A percentile compares a stretch with the other conserved stretches of the same genome.
Conservation (phyloP, 1,284 basidiomycete species). For the Puccinia hordei region DNA sequence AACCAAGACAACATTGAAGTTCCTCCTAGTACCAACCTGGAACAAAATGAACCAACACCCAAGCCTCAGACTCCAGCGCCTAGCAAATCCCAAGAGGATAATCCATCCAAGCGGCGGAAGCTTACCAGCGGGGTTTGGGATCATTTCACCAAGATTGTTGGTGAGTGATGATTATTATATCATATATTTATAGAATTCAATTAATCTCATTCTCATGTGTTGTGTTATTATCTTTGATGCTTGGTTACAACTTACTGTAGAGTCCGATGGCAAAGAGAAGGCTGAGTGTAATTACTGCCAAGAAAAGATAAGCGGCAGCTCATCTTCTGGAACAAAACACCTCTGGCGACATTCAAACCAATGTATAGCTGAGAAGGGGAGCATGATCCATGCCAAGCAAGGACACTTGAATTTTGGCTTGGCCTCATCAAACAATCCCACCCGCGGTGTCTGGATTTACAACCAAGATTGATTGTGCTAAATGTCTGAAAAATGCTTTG, state of each 20-base stretch:
- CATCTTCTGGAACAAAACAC: not conserved
- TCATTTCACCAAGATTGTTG: not conserved
- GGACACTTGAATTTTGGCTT: not conserved
- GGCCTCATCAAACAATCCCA: not conserved
- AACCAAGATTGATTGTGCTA: not conserved
- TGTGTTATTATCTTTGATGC: too few species aligned
- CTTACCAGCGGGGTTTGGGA: not conserved
- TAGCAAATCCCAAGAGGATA: not conserved
- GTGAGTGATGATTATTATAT: not conserved
- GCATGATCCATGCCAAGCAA: not conserved
- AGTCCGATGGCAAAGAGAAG: not conserved
- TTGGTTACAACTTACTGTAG: not conserved
- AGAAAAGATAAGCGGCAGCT: not conserved
- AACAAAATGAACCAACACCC: not conserved
- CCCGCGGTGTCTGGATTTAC: not conserved
- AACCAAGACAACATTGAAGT: not conserved
- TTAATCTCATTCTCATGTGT: not conserved
- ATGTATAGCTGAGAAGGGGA: not conserved
- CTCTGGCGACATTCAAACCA: conserved; percentile 1
- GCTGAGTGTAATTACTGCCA: conserved; percentile 7
- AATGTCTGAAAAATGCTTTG: too few species aligned
- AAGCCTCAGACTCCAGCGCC: not conserved
- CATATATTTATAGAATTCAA: not conserved
- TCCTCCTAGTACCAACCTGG: not conserved
- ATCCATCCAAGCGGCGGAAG: not conserved